Evolutionary conservation across 1,284 basidiomycete genomes (phyloP).

Genomic region (Sanghuangporus weigelae): DNA sequence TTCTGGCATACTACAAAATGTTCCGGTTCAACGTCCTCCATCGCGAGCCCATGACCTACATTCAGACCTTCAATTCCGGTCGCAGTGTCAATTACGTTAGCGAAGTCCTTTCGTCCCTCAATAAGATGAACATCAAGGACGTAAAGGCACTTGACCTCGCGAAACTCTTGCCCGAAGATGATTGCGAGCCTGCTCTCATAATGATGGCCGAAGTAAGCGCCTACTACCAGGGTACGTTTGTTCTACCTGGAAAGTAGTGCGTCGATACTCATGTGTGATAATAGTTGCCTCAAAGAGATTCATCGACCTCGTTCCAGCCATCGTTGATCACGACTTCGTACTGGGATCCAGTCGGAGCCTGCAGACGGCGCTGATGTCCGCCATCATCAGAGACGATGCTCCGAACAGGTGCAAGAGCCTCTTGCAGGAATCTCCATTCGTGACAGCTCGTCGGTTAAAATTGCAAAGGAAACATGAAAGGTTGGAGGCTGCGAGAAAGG

Average conservation of each 20-base stretch:
- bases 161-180: slow-evolving; percentile 49
- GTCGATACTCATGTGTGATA: slow-evolving; percentile 46
- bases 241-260: not conserved
- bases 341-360: slow-evolving; percentile 31
- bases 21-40: slow-evolving; percentile 32
- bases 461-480: slow-evolving; percentile 48
- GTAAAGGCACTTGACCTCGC: slow-evolving; percentile 40
- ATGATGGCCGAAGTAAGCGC: slow-evolving; percentile 71
- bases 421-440: slow-evolving; percentile 46
- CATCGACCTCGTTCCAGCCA: slow-evolving; percentile 54
- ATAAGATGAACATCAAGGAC: slow-evolving; percentile 39
- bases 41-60: slow-evolving; percentile 21
- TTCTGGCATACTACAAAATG: slow-evolving; percentile 43
- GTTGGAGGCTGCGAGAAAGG: slow-evolving; percentile 42
- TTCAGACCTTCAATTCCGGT: slow-evolving; percentile 19
- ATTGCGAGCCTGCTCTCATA: slow-evolving; percentile 47
- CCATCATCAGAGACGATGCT: slow-evolving; percentile 42
- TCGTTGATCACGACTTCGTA: slow-evolving; percentile 60
- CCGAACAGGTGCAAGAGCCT: slow-evolving; percentile 45
- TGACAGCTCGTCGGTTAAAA: slow-evolving; percentile 45
- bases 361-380: slow-evolving; percentile 38
- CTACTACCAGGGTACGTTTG: slow-evolving; percentile 59
- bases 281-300: slow-evolving; percentile 45
- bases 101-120: slow-evolving; percentile 37
- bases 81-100: not conserved